Conservation (phyloP, 2,329 filamentous ascomycete genomes). For the Thyridium curvatum region DNA sequence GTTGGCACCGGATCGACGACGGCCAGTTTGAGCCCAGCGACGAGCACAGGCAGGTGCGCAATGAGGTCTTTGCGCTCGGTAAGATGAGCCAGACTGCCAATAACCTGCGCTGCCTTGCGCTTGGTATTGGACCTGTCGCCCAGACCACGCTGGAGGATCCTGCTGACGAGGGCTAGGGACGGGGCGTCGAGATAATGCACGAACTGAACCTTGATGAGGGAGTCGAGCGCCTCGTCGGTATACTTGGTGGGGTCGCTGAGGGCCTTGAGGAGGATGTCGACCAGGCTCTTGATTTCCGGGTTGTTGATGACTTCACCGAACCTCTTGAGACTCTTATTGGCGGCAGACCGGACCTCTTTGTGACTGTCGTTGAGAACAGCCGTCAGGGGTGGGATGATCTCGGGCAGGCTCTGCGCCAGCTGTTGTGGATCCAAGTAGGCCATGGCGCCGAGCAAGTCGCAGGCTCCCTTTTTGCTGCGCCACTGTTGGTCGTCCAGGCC, state of each 20-base stretch:
- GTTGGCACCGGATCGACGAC: slow-evolving; percentile 94
- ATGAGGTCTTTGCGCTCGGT: slow-evolving; percentile 94
- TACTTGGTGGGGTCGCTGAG: slow-evolving; percentile 96
- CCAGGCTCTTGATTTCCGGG: slow-evolving; percentile 89
- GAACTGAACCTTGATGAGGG: slow-evolving; percentile 96
- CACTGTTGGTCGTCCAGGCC: slow-evolving; percentile 94
- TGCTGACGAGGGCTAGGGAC: slow-evolving; percentile 87
- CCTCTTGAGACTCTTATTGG: slow-evolving; percentile 92
- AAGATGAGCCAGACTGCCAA: slow-evolving; percentile 93
- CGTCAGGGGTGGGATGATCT: slow-evolving; percentile 94
- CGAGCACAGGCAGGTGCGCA: slow-evolving; percentile 83
- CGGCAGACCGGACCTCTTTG: slow-evolving; percentile 88
- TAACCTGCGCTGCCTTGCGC: slow-evolving; percentile 93
- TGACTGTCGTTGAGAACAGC: slow-evolving; percentile 94
- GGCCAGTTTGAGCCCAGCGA: slow-evolving; percentile 81
- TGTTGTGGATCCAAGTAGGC: slow-evolving; percentile 96
- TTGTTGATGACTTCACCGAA: slow-evolving; percentile 99
- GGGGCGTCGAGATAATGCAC: slow-evolving; percentile 97
- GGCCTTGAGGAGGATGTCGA: slow-evolving; percentile 88
- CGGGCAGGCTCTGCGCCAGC: slow-evolving; percentile 82
- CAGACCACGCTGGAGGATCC: slow-evolving; percentile 89
- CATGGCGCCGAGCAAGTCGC: slow-evolving; percentile 95
- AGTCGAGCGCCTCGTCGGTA: slow-evolving; percentile 88
- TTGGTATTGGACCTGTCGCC: slow-evolving; percentile 91
- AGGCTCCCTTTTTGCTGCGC: slow-evolving; percentile 97